Percentiles rank a stretch among this genome's conserved stretches.
phyloP scores from a whole-genome alignment of 768 basidiomycete species.

The Podaxis sp. region DNA sequence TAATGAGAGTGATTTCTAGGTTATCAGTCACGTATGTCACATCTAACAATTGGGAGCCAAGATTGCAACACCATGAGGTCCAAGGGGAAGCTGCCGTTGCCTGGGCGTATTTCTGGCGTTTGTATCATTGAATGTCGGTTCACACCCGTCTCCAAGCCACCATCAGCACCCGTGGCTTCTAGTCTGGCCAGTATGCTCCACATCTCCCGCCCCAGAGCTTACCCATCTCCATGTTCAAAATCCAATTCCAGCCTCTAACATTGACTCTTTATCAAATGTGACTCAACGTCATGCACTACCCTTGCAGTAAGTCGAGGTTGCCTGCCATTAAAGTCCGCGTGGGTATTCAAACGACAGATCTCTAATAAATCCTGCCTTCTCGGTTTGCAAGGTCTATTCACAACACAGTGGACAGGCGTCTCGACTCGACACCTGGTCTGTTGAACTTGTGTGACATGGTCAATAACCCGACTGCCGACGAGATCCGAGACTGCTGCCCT shows the following conservation, averaged over 20 bases:
- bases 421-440: too few species aligned
- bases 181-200: too few species aligned
- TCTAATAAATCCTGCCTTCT: too few species aligned
- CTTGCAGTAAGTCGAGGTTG: too few species aligned
- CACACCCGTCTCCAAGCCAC: not conserved
- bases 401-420: too few species aligned
- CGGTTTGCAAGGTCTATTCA: too few species aligned
- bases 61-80: not conserved
- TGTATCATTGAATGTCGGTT: not conserved
- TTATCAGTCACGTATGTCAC: conserved; percentile 9
- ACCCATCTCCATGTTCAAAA: not conserved
- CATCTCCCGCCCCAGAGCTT: not conserved
- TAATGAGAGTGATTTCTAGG: not conserved
- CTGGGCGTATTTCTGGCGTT: not conserved
- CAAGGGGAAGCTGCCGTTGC: not conserved
- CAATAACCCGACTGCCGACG: too few species aligned
- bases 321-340: too few species aligned
- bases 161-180: not conserved
- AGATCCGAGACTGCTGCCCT: too few species aligned
- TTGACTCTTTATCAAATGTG: not conserved
- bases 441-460: too few species aligned
- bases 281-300: too few species aligned
- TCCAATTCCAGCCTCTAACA: not conserved
- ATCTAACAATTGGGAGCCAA: conserved; percentile 1
- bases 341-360: too few species aligned